A percentile compares a stretch with the other conserved stretches of the same genome.
Conservation (phyloP, 805 yeast genomes). For the Saccharomycopsis sp. region DNA sequence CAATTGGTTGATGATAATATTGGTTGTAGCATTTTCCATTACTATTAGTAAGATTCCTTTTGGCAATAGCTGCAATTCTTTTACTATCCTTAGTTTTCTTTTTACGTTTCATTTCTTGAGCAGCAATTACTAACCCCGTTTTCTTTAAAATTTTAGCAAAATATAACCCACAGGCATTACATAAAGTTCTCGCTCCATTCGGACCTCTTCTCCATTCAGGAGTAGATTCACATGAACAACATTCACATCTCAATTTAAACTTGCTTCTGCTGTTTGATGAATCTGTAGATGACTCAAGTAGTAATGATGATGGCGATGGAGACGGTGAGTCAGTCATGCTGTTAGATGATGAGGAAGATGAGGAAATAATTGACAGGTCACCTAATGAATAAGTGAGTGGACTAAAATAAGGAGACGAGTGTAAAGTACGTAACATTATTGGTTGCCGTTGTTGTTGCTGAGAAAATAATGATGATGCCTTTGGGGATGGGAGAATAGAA, state of each 20-base stretch:
- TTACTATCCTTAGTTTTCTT: constrained; percentile 14
- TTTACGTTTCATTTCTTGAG: constrained; percentile 31
- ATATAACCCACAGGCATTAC: constrained; percentile 79
- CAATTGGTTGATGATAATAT: too few relatives aligned
- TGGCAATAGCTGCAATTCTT: constrained; percentile 2
- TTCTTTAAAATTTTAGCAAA: constrained; percentile 60
- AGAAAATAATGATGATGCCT: too few relatives aligned
- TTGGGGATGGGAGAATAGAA: constrained; percentile 5
- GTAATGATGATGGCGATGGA: background rate
- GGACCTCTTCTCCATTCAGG: constrained; percentile 89
- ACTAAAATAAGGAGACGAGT: constrained; percentile 2
- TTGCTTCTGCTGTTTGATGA: background rate
- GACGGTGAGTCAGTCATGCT: constrained; percentile 1
- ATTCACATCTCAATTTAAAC: constrained; percentile 29
- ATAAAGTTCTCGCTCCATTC: constrained; percentile 63
- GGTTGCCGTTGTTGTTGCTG: background rate
- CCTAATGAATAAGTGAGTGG: background rate
- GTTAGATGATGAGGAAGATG: background rate
- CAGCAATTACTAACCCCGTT: constrained; percentile 48
- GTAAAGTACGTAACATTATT: background rate
- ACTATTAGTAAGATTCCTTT: too few relatives aligned
- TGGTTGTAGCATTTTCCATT: background rate
- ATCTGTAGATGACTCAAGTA: background rate
- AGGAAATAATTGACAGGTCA: background rate
- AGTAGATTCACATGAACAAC: constrained; percentile 51